These are phyloP conservation scores for Ophiorrhiza pumila DNA, from an alignment of 257 asterid species.

Conservation along the genomic window DNA sequence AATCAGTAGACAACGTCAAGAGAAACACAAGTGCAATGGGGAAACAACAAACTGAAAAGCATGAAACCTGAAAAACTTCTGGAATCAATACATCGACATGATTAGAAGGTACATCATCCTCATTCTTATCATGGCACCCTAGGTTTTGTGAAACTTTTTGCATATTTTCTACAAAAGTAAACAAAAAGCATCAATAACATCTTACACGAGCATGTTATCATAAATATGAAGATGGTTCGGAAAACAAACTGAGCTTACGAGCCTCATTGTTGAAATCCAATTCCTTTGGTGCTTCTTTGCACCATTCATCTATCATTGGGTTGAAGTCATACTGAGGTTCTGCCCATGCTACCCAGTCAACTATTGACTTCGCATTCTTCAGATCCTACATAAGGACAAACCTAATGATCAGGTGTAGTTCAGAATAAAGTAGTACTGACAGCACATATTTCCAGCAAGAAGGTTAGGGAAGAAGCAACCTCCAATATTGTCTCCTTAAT, in stretches of 20 bases:
- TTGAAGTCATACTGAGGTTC: slow-evolving; percentile 94
- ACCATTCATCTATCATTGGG: slow-evolving; percentile 98
- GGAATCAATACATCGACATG: slow-evolving; percentile 92
- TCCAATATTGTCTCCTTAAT: slow-evolving; percentile 81
- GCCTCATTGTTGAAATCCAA: slow-evolving; percentile 88
- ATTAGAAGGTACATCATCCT: slow-evolving; percentile 36
- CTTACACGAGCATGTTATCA: neutral
- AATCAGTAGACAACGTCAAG: neutral
- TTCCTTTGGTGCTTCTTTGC: slow-evolving; percentile 98
- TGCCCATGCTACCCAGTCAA: slow-evolving; percentile 99
- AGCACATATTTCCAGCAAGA: slow-evolving; percentile 10
- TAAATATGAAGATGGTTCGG: slow-evolving; percentile 14
- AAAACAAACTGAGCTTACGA: slow-evolving; percentile 46
- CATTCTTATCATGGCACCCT: slow-evolving; percentile 50
- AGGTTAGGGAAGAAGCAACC: slow-evolving; percentile 35
- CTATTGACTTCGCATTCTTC: slow-evolving; percentile 86
- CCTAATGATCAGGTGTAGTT: slow-evolving; percentile 7
- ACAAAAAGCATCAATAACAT: slow-evolving; percentile 24
- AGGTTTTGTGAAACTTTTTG: slow-evolving; percentile 73
- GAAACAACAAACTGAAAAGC: slow-evolving; percentile 13
- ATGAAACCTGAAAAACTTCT: slow-evolving; percentile 73
- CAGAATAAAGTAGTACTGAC: neutral
- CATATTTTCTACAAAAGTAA: slow-evolving; percentile 62
- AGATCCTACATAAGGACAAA: slow-evolving; percentile 54
- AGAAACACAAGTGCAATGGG: neutral